These are phyloP conservation scores for Blastobotrys arbuscula DNA, from an alignment of 1,139 yeast genomes.

Conservation along the genomic window DNA sequence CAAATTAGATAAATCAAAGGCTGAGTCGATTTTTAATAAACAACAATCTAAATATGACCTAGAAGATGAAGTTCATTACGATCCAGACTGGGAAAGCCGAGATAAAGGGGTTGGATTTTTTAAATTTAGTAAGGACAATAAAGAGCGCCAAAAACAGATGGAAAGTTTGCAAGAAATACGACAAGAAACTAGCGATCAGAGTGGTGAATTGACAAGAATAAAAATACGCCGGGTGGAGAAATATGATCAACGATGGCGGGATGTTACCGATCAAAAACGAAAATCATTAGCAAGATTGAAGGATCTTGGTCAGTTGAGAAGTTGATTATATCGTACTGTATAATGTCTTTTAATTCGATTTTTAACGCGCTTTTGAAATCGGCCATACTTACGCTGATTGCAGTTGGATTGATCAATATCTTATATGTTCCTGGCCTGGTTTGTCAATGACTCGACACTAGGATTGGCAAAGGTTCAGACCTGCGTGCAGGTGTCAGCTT, in stretches of 20 bases:
- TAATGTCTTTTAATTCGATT: too few species aligned
- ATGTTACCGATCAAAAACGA: background rate
- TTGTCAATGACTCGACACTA: too few species aligned
- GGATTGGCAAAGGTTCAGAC: too few species aligned
- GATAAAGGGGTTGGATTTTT: conserved; percentile 33
- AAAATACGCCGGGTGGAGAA: background rate
- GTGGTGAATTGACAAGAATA: background rate
- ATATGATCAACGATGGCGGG: background rate
- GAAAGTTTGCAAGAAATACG: conserved; percentile 20
- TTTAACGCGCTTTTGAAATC: too few species aligned
- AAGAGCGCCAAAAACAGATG: conserved; percentile 25
- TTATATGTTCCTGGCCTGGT: too few species aligned
- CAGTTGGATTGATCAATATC: too few species aligned
- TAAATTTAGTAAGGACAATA: conserved; percentile 26
- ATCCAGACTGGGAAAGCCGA: conserved; percentile 29
- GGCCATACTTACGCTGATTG: too few species aligned
- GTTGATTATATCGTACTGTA: too few species aligned
- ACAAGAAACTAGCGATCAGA: conserved; percentile 7
- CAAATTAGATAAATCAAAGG: conserved; percentile 17
- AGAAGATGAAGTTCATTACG: conserved; percentile 25
- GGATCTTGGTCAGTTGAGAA: conserved; percentile 4
- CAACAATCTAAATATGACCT: background rate
- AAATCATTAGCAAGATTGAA: background rate
- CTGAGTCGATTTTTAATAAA: conserved; percentile 14
- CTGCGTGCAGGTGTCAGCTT: too few species aligned